Percentiles rank a stretch among this genome's conserved stretches.
Evolutionary conservation across 495 filamentous ascomycete species (phyloP).

Genomic region (Penicillium odoratum): DNA sequence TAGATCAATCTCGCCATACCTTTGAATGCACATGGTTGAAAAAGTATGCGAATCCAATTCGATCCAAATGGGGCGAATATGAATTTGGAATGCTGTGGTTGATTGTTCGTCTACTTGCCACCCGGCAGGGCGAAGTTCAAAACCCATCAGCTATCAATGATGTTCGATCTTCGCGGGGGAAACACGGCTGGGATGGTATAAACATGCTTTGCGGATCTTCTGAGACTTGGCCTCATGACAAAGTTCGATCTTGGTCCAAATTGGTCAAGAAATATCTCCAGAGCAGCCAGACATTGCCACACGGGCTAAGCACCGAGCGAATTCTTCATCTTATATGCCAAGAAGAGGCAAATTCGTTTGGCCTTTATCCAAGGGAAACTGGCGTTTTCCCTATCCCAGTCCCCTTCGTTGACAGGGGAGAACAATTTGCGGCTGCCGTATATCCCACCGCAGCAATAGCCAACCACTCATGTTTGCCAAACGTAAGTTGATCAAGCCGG

Average conservation of each 20-base stretch:
- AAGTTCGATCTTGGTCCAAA: conserved; percentile 31
- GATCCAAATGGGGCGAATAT: conserved; percentile 39
- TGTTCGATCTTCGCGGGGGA: not conserved
- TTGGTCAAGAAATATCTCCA: conserved; percentile 42
- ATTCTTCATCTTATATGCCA: conserved; percentile 37
- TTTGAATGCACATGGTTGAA: conserved; percentile 43
- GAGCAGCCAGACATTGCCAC: conserved; percentile 21
- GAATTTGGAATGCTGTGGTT: conserved; percentile 45
- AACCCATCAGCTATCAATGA: not conserved
- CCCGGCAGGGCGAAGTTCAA: conserved; percentile 13
- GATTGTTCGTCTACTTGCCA: conserved; percentile 40
- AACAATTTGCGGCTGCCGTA: conserved; percentile 41
- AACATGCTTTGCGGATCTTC: conserved; percentile 35
- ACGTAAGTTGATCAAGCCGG: conserved; percentile 26
- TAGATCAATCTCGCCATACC: conserved; percentile 29
- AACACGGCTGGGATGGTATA: conserved; percentile 34
- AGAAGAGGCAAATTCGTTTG: conserved; percentile 45
- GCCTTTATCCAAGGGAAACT: conserved; percentile 42
- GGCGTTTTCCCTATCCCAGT: conserved; percentile 23
- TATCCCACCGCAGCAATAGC: conserved; percentile 40
- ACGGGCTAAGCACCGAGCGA: conserved; percentile 22
- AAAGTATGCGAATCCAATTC: conserved; percentile 28
- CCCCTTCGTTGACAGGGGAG: conserved; percentile 26
- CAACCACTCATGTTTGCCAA: conserved; percentile 42
- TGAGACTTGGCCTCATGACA: conserved; percentile 37